Base-by-base conservation (phyloP, 2,329 filamentous ascomycete genomes). In the Aspergillus niger region DNA sequence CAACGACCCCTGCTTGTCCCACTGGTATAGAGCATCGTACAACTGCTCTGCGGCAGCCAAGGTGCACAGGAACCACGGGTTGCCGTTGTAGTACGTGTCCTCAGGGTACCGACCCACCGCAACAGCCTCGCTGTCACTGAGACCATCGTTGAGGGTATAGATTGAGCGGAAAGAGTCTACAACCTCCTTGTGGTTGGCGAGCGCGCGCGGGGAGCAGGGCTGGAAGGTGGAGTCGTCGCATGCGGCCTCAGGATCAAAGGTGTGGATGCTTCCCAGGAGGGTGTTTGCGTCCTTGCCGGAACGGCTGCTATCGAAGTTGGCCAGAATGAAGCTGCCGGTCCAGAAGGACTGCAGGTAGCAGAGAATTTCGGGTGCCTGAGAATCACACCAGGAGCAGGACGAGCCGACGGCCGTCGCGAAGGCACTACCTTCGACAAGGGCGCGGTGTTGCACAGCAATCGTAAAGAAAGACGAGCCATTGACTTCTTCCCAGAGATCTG, bases 401-500 rank as follows among this genome's bases (percentile, higher is more conserved):
- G 84, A 81, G 15, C 87, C 86, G 5, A 94, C 81, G 20, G 80
- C 78, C n/a, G 76, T 75, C 3, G 91, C 90, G 15, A 95, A 81
- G 2, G 82, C 80, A 57, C 81, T 85, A 5, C 91, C 91, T 76
- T 77, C 71, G 1, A 82, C 75, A 63, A 83, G 71, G 68, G 87
- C 83, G 66, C 91, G 86, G 72, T 94, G 87, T 62, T 90, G 86
- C 43, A 84, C 83, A 3, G 86, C 85, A 32, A 87, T 78, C 1
- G 91, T 95, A 76, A 94, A 96, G 80, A 93, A 95, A 0, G 90
- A 92, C 22, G 85, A 88, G 43, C 90, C 89, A 24, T 81, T 79
- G 13, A 93, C 85, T 73, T 95, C 91, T 73, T 95, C 91, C 91
- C 91, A 95, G 3, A 96, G 82, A 73, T 96, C 72, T 72, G 26